These are phyloP conservation scores for Aspergillus incahuasiensis DNA, from an alignment of 495 filamentous ascomycete genomes.

Conservation along the genomic window DNA sequence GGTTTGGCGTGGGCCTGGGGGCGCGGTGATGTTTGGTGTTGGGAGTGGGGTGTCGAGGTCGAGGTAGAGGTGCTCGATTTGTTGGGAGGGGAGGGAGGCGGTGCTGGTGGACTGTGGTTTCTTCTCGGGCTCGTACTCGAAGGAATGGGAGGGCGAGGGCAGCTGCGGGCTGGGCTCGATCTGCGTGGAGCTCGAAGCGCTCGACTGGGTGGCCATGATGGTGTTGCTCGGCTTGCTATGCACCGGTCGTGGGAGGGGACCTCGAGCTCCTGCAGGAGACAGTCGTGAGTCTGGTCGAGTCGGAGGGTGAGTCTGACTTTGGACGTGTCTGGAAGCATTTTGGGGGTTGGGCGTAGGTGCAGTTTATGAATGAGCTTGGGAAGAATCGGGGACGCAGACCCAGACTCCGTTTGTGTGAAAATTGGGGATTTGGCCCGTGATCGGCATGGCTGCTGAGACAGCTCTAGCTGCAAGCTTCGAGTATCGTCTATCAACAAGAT, in stretches of 20 bases:
- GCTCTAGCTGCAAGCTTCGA: too few species aligned
- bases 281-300: neutral
- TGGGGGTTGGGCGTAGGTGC: neutral
- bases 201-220: neutral
- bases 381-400: neutral
- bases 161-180: neutral
- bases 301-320: neutral
- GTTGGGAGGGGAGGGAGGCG: slow-evolving; percentile 11
- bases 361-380: neutral
- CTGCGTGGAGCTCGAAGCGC: slow-evolving; percentile 6
- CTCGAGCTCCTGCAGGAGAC: neutral
- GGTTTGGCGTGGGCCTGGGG: slow-evolving; percentile 28
- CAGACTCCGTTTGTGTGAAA: neutral
- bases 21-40: slow-evolving; percentile 42
- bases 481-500: too few species aligned
- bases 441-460: neutral
- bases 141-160: neutral
- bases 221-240: neutral
- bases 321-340: neutral
- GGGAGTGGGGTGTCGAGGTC: slow-evolving; percentile 67
- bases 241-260: neutral
- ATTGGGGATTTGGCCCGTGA: neutral
- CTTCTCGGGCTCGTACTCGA: neutral
- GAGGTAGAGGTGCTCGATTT: slow-evolving; percentile 66
- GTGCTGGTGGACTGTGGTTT: neutral